phyloP scores from a whole-genome alignment of 345 rosid species.

The Acer yangbiense region DNA sequence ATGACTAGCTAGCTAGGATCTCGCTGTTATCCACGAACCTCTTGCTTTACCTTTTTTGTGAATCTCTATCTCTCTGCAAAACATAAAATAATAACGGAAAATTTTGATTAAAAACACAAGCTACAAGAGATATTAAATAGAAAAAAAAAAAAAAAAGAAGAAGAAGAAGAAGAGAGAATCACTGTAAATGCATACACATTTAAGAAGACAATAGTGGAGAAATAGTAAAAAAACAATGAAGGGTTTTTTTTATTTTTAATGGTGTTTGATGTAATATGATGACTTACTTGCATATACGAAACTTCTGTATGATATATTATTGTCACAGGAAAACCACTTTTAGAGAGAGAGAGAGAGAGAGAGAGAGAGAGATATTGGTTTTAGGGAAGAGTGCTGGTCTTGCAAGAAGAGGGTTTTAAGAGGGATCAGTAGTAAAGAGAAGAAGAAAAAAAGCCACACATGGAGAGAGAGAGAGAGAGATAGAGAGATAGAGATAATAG shows the following conservation, averaged over 20 bases:
- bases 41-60: no score
- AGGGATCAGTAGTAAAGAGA: background rate
- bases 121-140: conserved; percentile 9
- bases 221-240: background rate
- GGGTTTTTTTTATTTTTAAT: conserved; percentile 11
- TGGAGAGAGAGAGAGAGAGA: conserved; percentile 18
- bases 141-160: background rate
- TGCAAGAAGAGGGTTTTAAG: background rate
- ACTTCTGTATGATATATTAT: background rate
- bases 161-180: background rate
- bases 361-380: background rate
- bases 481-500: background rate
- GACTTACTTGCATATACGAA: background rate
- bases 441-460: background rate
- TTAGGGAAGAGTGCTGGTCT: background rate
- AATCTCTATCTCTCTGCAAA: conserved; percentile 7
- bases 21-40: conserved; percentile 11
- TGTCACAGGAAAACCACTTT: conserved; percentile 12
- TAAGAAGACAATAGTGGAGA: background rate
- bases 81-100: conserved; percentile 12
- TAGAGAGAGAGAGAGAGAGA: background rate
- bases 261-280: background rate
- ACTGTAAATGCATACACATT: background rate
- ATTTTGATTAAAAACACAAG: background rate
- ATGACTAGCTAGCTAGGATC: conserved; percentile 13